Evolutionary conservation across 805 yeast species (phyloP).

Genomic region (Saccharomyces mikatae): DNA sequence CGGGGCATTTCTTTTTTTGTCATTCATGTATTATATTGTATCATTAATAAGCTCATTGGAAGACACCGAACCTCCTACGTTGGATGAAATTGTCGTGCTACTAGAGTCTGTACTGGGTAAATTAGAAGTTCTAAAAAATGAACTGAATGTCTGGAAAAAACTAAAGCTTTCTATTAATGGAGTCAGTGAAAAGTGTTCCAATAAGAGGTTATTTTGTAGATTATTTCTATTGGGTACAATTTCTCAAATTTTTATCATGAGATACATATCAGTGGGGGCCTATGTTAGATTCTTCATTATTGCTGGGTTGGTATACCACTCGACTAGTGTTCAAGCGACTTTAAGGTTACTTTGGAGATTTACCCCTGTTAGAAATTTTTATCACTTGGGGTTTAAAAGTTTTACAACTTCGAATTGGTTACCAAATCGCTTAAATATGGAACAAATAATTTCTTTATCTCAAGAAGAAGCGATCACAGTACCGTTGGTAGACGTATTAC

Average conservation of each 20-base stretch:
- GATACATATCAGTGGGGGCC: conserved; percentile 7
- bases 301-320: conserved; percentile 14
- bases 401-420: background rate
- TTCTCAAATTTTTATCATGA: conserved; percentile 13
- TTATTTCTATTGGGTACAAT: background rate
- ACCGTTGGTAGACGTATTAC: background rate
- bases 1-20: conserved; percentile 6
- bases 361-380: conserved; percentile 12
- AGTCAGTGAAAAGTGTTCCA: background rate
- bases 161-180: background rate
- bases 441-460: background rate
- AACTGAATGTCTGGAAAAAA: conserved; percentile 2
- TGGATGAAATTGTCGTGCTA: conserved; percentile 25
- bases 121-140: conserved; percentile 15
- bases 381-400: conserved; percentile 2
- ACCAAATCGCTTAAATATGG: conserved; percentile 1
- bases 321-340: conserved; percentile 24
- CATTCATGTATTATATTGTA: conserved; percentile 16
- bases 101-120: conserved; percentile 22
- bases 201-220: background rate
- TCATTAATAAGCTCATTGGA: conserved; percentile 15
- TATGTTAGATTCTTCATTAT: conserved; percentile 10
- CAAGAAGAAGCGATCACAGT: background rate
- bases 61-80: conserved; percentile 25
- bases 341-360: conserved; percentile 24